These are phyloP conservation scores for Mycena chlorophos DNA, from an alignment of 768 basidiomycete genomes.

Conservation along the genomic window DNA sequence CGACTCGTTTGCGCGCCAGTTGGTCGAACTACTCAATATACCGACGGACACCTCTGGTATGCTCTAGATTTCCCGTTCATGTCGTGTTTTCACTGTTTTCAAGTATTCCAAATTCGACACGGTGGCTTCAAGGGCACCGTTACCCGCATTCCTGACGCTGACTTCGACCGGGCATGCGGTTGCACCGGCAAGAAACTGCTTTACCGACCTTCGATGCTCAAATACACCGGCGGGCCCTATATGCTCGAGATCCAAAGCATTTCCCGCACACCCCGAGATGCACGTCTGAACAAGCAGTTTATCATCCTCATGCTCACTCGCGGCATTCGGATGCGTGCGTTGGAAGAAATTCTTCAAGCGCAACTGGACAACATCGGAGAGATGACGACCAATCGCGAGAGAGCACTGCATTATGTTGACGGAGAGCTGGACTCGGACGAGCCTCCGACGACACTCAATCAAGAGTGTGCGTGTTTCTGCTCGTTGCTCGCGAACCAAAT, in stretches of 20 bases:
- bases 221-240: conserved; percentile 20
- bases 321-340: conserved; percentile 16
- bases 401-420: conserved; percentile 19
- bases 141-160: conserved; percentile 16
- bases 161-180: conserved; percentile 16
- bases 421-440: conserved; percentile 20
- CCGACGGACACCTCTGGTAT: conserved; percentile 18
- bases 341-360: conserved; percentile 17
- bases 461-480: conserved; percentile 13
- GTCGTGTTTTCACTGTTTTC: not conserved
- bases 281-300: conserved; percentile 24
- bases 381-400: conserved; percentile 13
- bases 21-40: conserved; percentile 5
- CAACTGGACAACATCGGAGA: conserved; percentile 19
- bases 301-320: conserved; percentile 22
- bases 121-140: conserved; percentile 25
- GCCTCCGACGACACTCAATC: conserved; percentile 1
- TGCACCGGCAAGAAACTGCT: conserved; percentile 19
- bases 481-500: not conserved
- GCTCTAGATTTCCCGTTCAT: not conserved
- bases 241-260: conserved; percentile 19
- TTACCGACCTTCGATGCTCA: conserved; percentile 23
- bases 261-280: conserved; percentile 12
- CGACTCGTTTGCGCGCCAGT: conserved; percentile 18
- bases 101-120: conserved; percentile 22